phyloP scores from a whole-genome alignment of 2,329 filamentous ascomycete genomes.

The Trichothecium sympodiale region DNA sequence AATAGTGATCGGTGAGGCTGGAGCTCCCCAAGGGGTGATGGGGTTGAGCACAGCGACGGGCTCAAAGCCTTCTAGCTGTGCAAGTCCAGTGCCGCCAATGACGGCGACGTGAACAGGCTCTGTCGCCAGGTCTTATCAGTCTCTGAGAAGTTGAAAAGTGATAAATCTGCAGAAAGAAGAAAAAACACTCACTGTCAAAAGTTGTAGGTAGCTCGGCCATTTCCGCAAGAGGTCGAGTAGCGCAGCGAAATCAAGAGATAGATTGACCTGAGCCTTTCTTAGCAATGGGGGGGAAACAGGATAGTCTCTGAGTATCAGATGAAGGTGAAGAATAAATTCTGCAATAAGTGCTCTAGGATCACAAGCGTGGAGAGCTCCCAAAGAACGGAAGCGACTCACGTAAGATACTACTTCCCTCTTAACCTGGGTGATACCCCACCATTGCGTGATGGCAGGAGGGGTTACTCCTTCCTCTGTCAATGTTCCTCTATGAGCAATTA shows the following conservation, averaged over 20 bases:
- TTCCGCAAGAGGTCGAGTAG: slow-evolving; percentile 1
- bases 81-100: slow-evolving; percentile 87
- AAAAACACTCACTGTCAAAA: slow-evolving; percentile 37
- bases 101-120: slow-evolving; percentile 73
- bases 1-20: slow-evolving; percentile 69
- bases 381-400: too few species aligned
- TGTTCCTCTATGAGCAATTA: too few species aligned
- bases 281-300: too few species aligned
- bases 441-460: too few species aligned
- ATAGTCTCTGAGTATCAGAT: too few species aligned
- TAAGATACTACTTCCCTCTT: too few species aligned
- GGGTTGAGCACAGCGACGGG: slow-evolving; percentile 70
- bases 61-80: slow-evolving; percentile 75
- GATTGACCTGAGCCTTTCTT: too few species aligned
- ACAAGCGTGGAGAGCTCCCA: too few species aligned
- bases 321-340: too few species aligned
- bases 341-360: too few species aligned
- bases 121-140: slow-evolving; percentile 16
- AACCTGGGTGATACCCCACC: too few species aligned
- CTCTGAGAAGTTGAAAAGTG: not conserved
- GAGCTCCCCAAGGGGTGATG: slow-evolving; percentile 78
- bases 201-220: slow-evolving; percentile 45
- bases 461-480: too few species aligned
- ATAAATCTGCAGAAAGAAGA: not conserved
- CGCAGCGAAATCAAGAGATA: slow-evolving; percentile 1